Evolutionary conservation across 352 stramenopile species (phyloP), one percentile per base, ranked within the genome.

Genomic region (Pythium guiyangense): DNA sequence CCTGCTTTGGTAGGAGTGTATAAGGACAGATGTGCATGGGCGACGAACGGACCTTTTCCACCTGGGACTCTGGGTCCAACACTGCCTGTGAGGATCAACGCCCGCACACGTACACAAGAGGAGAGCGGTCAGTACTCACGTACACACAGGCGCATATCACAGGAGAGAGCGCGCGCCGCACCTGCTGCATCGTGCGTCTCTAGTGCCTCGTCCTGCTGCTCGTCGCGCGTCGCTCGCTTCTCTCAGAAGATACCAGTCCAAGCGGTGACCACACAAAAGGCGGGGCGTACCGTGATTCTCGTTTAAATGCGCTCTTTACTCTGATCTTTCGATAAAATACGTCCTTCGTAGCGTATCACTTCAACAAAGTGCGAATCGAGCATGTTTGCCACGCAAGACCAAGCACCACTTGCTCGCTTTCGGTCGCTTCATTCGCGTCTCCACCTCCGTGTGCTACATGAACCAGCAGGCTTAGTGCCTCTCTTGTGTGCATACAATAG

Each of bases 41-140:
- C 15, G 34, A 12, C 9, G 9, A 5, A 10, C 12, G 40, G 37
- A 82, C 72, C 79, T 92, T 92, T 62, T 92, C 82, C 52, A 92
- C 80, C 59, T 92, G 82, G 59, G 82, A 92, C 60, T 92, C 79
- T 9, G 82, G 82, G 66, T 92, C 76, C 34, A 92, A 58, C 25
- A 92, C 79, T 37, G 78, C 79, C 66, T 92, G 64, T 46, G 15
- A 8, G n/a, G 44, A 59, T 39, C 31, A 12, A 37, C 29, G 29
- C 29, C 5, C 29, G 29, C 29, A 34, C 5, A 9, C 29, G 29
- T 34, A 34, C 29, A 34, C 5, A 9, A 34, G 29, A 9, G 9
- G 29, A 34, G 29, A 6, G 29, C 29, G 9, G 29, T 34, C 9
- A 34, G 29, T 22, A 52, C 6, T 10, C 20, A 26, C 22, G 15